Conservation (phyloP, 2,329 filamentous ascomycete species). For the Blastomyces percursus region DNA sequence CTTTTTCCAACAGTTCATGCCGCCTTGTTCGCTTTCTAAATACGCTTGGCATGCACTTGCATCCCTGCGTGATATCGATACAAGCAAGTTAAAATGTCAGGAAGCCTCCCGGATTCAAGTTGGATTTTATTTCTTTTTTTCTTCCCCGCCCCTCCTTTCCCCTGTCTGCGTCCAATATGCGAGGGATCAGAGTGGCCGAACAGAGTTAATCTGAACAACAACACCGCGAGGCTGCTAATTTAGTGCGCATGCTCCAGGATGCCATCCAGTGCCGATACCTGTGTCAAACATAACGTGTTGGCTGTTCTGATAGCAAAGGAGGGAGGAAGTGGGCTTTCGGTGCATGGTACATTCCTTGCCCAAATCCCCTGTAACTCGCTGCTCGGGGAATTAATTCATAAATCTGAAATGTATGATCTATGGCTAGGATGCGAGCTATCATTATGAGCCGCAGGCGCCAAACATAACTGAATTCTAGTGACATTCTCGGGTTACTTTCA, state of each 20-base stretch:
- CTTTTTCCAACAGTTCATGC: neutral
- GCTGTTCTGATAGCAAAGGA: neutral
- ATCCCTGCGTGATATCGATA: slow-evolving; percentile 8
- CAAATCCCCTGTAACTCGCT: neutral
- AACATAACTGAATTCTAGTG: neutral
- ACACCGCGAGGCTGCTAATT: neutral
- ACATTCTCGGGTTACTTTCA: neutral
- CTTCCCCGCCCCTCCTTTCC: neutral
- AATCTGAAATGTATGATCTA: neutral
- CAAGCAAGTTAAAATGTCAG: neutral
- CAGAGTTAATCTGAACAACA: slow-evolving; percentile 2
- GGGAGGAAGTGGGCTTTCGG: too few species aligned
- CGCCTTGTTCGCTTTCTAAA: neutral
- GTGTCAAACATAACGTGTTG: neutral
- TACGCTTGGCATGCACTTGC: slow-evolving; percentile 1
- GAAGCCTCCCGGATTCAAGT: neutral
- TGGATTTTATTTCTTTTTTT: slow-evolving; percentile 1
- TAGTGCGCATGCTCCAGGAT: neutral
- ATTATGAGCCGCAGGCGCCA: neutral
- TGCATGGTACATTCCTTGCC: neutral
- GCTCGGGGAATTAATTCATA: neutral
- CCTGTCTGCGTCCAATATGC: neutral
- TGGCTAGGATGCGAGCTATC: neutral
- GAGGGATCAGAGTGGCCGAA: neutral
- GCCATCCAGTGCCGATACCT: too few species aligned